Percentiles rank a stretch among this genome's conserved stretches.
Evolutionary conservation across 306 rosid genomes (phyloP).

Genomic region (Sesbania bispinosa): DNA sequence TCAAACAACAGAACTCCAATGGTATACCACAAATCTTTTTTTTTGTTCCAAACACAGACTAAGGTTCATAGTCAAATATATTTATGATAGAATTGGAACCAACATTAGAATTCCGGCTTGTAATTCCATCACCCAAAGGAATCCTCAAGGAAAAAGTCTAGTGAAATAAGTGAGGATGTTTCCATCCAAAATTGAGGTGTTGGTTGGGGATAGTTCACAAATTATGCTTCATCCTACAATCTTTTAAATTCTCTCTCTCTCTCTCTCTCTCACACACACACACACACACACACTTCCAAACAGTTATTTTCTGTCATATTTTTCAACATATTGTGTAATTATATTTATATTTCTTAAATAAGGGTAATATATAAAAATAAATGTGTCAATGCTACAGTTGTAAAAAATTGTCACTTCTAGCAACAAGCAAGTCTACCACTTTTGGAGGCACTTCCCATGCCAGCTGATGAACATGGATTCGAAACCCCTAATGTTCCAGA

Average conservation of each 20-base stretch:
- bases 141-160: background rate
- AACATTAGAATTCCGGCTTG: too few species aligned
- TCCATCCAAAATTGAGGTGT: background rate
- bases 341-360: too few species aligned
- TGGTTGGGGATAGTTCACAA: background rate
- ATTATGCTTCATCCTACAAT: background rate
- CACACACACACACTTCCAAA: too few species aligned
- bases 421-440: background rate
- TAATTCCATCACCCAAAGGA: too few species aligned
- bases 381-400: background rate
- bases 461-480: background rate
- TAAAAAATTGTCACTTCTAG: background rate
- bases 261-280: background rate
- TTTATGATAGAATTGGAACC: too few species aligned
- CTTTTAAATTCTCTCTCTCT: background rate
- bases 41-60: too few species aligned
- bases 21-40: too few species aligned
- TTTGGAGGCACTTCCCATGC: conserved; percentile 1
- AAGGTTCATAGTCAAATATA: too few species aligned
- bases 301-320: too few species aligned
- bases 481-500: background rate
- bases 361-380: background rate
- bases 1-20: too few species aligned
- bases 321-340: too few species aligned
- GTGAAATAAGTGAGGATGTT: background rate